phyloP scores from a whole-genome alignment of 345 rosid species.

The Pugionium cornutum region DNA sequence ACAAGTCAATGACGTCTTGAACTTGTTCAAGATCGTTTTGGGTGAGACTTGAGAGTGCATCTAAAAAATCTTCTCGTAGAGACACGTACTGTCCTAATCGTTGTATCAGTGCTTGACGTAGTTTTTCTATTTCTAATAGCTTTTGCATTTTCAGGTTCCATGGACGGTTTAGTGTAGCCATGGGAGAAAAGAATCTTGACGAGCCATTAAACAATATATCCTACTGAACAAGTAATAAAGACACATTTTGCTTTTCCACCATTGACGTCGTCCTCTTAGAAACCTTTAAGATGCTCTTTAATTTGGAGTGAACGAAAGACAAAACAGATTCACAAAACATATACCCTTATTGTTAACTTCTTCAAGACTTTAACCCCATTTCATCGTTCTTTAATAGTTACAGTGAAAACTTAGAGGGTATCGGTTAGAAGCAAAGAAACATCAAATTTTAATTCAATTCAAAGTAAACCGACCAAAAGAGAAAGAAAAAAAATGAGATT shows the following conservation, averaged over 20 bases:
- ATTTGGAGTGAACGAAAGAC: slow-evolving; percentile 28
- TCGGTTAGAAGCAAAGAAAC: slow-evolving; percentile 35
- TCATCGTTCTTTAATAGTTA: slow-evolving; percentile 48
- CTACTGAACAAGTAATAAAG: slow-evolving; percentile 72
- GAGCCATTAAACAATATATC: slow-evolving; percentile 45
- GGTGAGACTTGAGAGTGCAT: too few relatives aligned
- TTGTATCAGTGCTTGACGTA: too few relatives aligned
- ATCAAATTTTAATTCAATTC: slow-evolving; percentile 14
- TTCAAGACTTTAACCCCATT: slow-evolving; percentile 27
- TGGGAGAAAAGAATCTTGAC: slow-evolving; percentile 58
- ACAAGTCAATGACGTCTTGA: too few relatives aligned
- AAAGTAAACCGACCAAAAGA: too few relatives aligned
- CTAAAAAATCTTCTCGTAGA: too few relatives aligned
- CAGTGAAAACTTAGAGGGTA: slow-evolving; percentile 65
- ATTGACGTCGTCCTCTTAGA: slow-evolving; percentile 21
- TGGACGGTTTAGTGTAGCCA: slow-evolving; percentile 45
- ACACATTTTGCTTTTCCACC: slow-evolving; percentile 42
- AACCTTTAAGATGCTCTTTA: slow-evolving; percentile 10
- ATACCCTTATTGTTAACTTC: slow-evolving; percentile 37
- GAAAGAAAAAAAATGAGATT: slow-evolving; percentile 11
- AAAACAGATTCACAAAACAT: neutral
- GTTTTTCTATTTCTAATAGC: too few relatives aligned
- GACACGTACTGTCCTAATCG: too few relatives aligned
- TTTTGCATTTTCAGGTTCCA: too few relatives aligned
- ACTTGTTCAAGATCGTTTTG: too few relatives aligned